phyloP scores from a whole-genome alignment of 2,329 filamentous ascomycete species.

The Hirsutella minnesotensis region DNA sequence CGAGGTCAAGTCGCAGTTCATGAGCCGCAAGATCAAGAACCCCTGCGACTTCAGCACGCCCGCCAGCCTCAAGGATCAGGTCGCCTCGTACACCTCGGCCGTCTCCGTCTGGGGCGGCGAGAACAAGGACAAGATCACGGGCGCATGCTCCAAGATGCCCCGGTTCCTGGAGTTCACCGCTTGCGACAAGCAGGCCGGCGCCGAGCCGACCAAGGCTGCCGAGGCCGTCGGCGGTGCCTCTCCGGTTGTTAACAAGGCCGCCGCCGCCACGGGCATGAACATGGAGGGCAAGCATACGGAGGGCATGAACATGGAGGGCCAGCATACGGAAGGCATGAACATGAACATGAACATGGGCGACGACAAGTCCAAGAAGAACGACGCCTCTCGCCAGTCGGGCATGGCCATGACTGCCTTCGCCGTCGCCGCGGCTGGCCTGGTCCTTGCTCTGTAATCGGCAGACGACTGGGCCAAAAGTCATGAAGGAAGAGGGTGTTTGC shows the following conservation, averaged over 20 bases:
- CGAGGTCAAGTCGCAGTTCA: background rate
- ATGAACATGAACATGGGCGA: background rate
- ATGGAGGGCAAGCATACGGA: background rate
- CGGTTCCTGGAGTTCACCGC: background rate
- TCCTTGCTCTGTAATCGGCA: background rate
- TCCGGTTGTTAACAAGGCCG: background rate
- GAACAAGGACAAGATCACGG: background rate
- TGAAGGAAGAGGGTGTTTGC: background rate
- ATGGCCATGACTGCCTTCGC: background rate
- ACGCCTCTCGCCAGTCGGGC: background rate
- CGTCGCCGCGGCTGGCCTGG: background rate
- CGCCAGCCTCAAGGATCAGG: background rate
- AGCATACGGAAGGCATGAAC: background rate
- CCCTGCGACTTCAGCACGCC: background rate
- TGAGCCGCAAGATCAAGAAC: background rate
- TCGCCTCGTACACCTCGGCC: background rate
- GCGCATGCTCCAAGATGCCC: background rate
- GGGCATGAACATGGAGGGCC: too few species aligned
- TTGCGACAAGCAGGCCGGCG: background rate
- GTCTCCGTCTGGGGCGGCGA: background rate
- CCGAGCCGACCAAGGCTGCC: background rate
- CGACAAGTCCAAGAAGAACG: background rate
- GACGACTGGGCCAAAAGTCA: too few species aligned
- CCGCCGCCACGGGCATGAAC: background rate
- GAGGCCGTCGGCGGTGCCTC: background rate